Percentiles rank a stretch among this genome's conserved stretches.
Evolutionary conservation across 1,139 yeast genomes (phyloP).

Genomic region (Hansenula sp.): DNA sequence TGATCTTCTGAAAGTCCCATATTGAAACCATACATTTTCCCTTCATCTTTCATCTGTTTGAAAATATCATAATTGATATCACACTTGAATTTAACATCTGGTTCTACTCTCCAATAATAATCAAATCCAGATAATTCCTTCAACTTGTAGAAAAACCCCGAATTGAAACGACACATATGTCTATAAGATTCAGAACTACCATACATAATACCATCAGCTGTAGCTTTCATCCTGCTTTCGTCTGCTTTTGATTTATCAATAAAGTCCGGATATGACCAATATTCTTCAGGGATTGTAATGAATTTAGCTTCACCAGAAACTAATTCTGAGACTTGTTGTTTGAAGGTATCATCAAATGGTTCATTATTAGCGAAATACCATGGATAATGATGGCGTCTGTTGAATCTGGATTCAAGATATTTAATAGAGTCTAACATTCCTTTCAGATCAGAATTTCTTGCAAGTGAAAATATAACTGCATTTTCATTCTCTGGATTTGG

Average conservation of each 20-base stretch:
- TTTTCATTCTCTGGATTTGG: neutral
- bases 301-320: constrained; percentile 63
- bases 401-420: constrained; percentile 64
- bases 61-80: constrained; percentile 64
- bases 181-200: constrained; percentile 61
- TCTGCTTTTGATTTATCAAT: constrained; percentile 57
- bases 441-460: constrained; percentile 39
- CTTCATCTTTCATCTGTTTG: constrained; percentile 52
- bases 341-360: constrained; percentile 54
- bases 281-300: constrained; percentile 55
- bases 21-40: constrained; percentile 59
- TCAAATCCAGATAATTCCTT: constrained; percentile 48
- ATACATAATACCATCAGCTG: constrained; percentile 47
- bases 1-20: constrained; percentile 55
- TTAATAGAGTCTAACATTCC: constrained; percentile 45
- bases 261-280: constrained; percentile 71
- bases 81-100: constrained; percentile 57
- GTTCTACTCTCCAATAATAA: constrained; percentile 75
- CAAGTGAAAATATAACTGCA: constrained; percentile 4
- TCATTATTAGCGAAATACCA: constrained; percentile 76
- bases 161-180: constrained; percentile 70
- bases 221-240: constrained; percentile 39
- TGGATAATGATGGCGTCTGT: constrained; percentile 60
- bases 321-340: constrained; percentile 37
- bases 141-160: constrained; percentile 60